Percentiles rank a stretch among this genome's conserved stretches.
phyloP scores from a whole-genome alignment of 768 basidiomycete species.

The Xerocomellus intermedius region DNA sequence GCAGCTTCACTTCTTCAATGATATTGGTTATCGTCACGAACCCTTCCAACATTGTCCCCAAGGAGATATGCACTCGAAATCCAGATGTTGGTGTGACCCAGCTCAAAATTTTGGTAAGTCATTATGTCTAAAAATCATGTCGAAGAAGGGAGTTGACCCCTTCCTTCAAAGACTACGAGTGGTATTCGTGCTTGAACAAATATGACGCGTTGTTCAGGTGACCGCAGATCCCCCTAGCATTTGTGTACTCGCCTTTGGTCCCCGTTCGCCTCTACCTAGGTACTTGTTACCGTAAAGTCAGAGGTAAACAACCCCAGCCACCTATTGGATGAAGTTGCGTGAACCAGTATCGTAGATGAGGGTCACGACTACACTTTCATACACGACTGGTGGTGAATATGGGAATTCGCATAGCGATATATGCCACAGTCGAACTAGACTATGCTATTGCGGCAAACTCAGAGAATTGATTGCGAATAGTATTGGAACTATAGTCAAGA shows the following conservation, averaged over 20 bases:
- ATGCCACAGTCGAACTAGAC: not conserved
- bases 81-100: slow-evolving; percentile 74
- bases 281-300: not conserved
- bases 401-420: not conserved
- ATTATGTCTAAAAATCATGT: not conserved
- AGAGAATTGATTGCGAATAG: slow-evolving; percentile 87
- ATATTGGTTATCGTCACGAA: slow-evolving; percentile 83
- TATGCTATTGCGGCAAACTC: slow-evolving; percentile 23
- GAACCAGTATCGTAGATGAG: not conserved
- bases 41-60: slow-evolving; percentile 76
- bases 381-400: not conserved
- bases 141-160: slow-evolving; percentile 1
- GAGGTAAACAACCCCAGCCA: not conserved
- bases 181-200: slow-evolving; percentile 86
- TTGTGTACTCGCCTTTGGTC: slow-evolving; percentile 1
- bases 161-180: slow-evolving; percentile 58
- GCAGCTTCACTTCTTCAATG: slow-evolving; percentile 78
- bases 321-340: not conserved
- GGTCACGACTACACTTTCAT: slow-evolving; percentile 1
- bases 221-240: not conserved
- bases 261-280: not conserved
- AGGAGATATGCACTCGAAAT: slow-evolving; percentile 52
- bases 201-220: slow-evolving; percentile 62
- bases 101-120: slow-evolving; percentile 63
- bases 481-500: slow-evolving; percentile 72